Evolutionary conservation across 73 alveolate genomes (phyloP), one percentile per base, ranked within the genome.

Genomic region (Uronychia binucleata): DNA sequence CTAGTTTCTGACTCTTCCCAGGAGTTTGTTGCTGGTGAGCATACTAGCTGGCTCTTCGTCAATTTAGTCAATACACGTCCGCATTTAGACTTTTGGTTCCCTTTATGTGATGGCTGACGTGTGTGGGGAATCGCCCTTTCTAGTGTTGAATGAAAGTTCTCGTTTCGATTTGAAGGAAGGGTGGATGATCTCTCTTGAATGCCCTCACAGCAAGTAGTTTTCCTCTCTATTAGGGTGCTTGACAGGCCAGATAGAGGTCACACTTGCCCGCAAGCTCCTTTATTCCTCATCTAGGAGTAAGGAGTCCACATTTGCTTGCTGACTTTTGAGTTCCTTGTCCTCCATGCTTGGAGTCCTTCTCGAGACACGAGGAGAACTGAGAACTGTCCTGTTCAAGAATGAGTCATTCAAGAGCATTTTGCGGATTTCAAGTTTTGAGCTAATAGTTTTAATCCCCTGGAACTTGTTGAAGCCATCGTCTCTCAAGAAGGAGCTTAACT

Each of bases 191-290:
- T 46, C 67, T 11, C 19, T 19, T 46, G 67, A 11, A 5, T 46
- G 19, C 19, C 67, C 19, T 46, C 67, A 46, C 67, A 11, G 67
- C 67, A 11, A 5, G 5, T 46, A 46, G 67, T 46, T 46, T 19
- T 46, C 67, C 67, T 46, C 5, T 46, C n/a, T 11, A 46, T 11
- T 11, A 11, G 19, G 67, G n/a, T 46, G 5, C 19, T 46, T 19
- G 67, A 46, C 67, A n/a, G n/a, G n/a, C n/a, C n/a, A n/a, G n/a
- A n/a, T 46, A 46, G 67, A 46, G 67, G n/a, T 46, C 67, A 46
- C 67, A 46, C 19, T 46, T 5, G 67, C 5, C 19, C 19, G 5
- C 67, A 46, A 19, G n/a, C 19, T 46, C 67, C 67, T 46, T 46
- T 46, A 46, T 46, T 46, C 19, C n/a, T 11, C 19, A 46, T 46